phyloP scores from a whole-genome alignment of 352 stramenopile genomes.

The Aphanomyces cochlioides region DNA sequence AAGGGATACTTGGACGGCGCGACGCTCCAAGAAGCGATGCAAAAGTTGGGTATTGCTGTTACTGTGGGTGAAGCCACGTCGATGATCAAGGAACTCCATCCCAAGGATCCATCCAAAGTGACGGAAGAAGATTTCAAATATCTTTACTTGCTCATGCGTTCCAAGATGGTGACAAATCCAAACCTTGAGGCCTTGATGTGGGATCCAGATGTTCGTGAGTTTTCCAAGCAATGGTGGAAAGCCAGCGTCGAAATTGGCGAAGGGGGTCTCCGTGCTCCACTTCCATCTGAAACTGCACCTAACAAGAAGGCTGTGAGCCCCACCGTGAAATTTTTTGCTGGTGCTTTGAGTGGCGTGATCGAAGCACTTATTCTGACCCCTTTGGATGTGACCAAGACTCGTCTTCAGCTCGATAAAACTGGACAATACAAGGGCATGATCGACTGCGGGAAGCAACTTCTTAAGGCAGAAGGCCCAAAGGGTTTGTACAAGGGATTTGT shows the following conservation, averaged over 20 bases:
- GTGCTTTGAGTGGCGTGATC: constrained; percentile 79
- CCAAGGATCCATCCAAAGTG: constrained; percentile 56
- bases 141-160: constrained; percentile 71
- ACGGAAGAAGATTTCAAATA: constrained; percentile 80
- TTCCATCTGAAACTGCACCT: constrained; percentile 46
- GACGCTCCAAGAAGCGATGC: constrained; percentile 58
- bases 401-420: constrained; percentile 83
- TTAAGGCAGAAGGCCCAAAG: constrained; percentile 65
- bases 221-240: constrained; percentile 86
- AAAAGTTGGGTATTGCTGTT: constrained; percentile 58
- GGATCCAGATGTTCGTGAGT: constrained; percentile 74
- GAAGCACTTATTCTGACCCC: constrained; percentile 83
- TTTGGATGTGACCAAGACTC: constrained; percentile 86
- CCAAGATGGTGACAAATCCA: constrained; percentile 65
- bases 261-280: constrained; percentile 56
- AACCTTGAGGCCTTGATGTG: constrained; percentile 75
- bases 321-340: constrained; percentile 72
- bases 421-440: constrained; percentile 85
- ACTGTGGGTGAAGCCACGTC: constrained; percentile 67
- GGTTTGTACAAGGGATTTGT: constrained; percentile 86
- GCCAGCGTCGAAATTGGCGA: constrained; percentile 78
- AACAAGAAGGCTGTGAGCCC: constrained; percentile 61
- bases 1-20: constrained; percentile 71
- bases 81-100: constrained; percentile 76
- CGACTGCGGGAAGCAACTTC: constrained; percentile 78